Percentiles rank a stretch among this genome's conserved stretches.
These are phyloP conservation scores for Calonectria naviculata DNA, from an alignment of 2,329 filamentous ascomycete genomes.

Conservation along the genomic window DNA sequence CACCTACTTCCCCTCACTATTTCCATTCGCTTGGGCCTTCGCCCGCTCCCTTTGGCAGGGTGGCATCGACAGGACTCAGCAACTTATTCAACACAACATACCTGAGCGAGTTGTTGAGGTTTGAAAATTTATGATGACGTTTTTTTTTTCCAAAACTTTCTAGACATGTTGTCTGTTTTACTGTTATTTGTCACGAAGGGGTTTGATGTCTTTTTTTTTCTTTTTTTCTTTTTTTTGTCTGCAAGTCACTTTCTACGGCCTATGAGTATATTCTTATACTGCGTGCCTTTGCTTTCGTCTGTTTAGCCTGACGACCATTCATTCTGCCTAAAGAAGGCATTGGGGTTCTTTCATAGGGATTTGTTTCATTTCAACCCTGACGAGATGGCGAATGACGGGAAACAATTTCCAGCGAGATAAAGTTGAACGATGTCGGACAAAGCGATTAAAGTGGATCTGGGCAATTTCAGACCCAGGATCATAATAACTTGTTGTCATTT, in stretches of 20 bases:
- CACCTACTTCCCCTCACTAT: slow-evolving; percentile 62
- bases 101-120: slow-evolving; percentile 41
- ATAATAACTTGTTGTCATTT: slow-evolving; percentile 12
- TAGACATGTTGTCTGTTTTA: slow-evolving; percentile 29
- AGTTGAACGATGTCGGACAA: slow-evolving; percentile 5
- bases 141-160: slow-evolving; percentile 23
- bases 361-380: slow-evolving; percentile 6
- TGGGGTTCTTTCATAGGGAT: neutral
- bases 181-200: slow-evolving; percentile 17
- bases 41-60: slow-evolving; percentile 45
- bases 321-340: slow-evolving; percentile 8
- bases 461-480: neutral
- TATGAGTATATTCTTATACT: slow-evolving; percentile 10
- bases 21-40: slow-evolving; percentile 48
- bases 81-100: slow-evolving; percentile 40
- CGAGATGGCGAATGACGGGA: neutral
- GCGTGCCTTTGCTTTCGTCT: neutral
- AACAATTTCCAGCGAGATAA: neutral
- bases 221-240: neutral
- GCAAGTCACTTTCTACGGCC: neutral
- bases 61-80: slow-evolving; percentile 40
- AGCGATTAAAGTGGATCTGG: neutral
- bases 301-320: slow-evolving; percentile 14
- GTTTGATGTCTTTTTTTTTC: slow-evolving; percentile 2
- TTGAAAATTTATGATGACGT: slow-evolving; percentile 34